Conservation (phyloP, 805 yeast genomes). For the Ogataea dorogensis region DNA sequence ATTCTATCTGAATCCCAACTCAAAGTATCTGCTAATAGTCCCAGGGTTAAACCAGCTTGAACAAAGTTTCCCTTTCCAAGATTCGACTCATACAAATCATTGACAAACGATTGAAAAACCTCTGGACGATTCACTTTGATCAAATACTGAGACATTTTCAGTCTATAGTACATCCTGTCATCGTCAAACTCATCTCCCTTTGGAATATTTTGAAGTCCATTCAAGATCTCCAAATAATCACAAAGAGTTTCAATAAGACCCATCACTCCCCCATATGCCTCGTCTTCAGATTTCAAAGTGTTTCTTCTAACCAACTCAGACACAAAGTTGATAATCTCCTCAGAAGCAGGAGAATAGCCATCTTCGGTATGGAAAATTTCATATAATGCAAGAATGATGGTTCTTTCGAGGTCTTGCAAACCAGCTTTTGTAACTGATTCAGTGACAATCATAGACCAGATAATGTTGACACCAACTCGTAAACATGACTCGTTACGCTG, state of each 20-base stretch:
- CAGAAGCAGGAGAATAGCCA: slow-evolving; percentile 50
- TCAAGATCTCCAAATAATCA: slow-evolving; percentile 61
- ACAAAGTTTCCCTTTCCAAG: slow-evolving; percentile 58
- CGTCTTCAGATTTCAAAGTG: slow-evolving; percentile 62
- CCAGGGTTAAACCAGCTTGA: slow-evolving; percentile 82
- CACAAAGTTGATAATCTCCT: slow-evolving; percentile 55
- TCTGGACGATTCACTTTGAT: slow-evolving; percentile 79
- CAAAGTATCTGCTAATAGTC: slow-evolving; percentile 72
- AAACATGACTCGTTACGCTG: slow-evolving; percentile 65
- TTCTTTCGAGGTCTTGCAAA: slow-evolving; percentile 59
- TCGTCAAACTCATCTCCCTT: slow-evolving; percentile 81
- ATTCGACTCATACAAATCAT: slow-evolving; percentile 68
- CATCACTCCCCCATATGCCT: slow-evolving; percentile 50
- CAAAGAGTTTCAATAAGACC: slow-evolving; percentile 52
- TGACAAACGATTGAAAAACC: slow-evolving; percentile 73
- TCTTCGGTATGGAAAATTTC: slow-evolving; percentile 57
- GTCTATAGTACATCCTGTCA: slow-evolving; percentile 76
- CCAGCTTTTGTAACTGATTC: slow-evolving; percentile 61
- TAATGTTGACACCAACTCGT: slow-evolving; percentile 57
- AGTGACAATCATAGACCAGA: slow-evolving; percentile 71
- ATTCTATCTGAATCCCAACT: slow-evolving; percentile 63
- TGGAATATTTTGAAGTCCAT: slow-evolving; percentile 72
- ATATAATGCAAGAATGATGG: slow-evolving; percentile 61
- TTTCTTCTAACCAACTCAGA: slow-evolving; percentile 47
- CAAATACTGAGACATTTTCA: slow-evolving; percentile 73